A percentile compares a stretch with the other conserved stretches of the same genome.
These are phyloP conservation scores for Kluyveromyces aestuarii DNA, from an alignment of 805 yeast genomes.

Conservation along the genomic window DNA sequence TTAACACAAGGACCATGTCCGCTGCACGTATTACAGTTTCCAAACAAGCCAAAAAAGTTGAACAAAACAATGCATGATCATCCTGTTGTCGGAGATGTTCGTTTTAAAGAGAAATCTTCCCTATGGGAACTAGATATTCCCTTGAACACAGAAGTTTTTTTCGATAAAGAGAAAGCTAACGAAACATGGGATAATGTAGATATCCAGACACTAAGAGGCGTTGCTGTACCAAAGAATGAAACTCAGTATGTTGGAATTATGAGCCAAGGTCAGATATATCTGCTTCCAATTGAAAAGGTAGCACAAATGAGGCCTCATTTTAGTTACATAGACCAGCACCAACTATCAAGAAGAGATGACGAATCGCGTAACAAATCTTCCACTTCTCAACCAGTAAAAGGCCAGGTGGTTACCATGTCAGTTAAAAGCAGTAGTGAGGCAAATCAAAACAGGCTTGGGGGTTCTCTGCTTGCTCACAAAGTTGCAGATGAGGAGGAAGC, in stretches of 20 bases:
- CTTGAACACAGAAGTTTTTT: conserved; percentile 56
- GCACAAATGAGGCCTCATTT: conserved; percentile 79
- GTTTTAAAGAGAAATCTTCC: conserved; percentile 53
- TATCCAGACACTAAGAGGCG: conserved; percentile 63
- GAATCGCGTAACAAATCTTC: conserved; percentile 34
- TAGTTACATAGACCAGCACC: conserved; percentile 60
- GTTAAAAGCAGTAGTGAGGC: conserved; percentile 54
- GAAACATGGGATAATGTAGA: conserved; percentile 52
- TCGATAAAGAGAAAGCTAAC: conserved; percentile 52
- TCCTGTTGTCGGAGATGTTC: conserved; percentile 34
- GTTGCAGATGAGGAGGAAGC: conserved; percentile 52
- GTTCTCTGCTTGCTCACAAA: conserved; percentile 60
- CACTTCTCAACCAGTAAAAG: conserved; percentile 31
- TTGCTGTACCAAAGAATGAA: conserved; percentile 45
- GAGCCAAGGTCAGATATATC: conserved; percentile 42
- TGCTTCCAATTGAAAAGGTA: conserved; percentile 56
- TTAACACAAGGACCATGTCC: conserved; percentile 27
- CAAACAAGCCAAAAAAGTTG: conserved; percentile 27
- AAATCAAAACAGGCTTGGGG: conserved; percentile 52
- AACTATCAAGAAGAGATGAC: conserved; percentile 36
- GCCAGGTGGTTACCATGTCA: conserved; percentile 68
- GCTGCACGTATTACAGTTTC: conserved; percentile 49
- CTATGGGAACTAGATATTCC: conserved; percentile 73
- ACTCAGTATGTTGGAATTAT: conserved; percentile 37
- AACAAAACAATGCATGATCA: conserved; percentile 23